Evolutionary conservation across 345 rosid genomes (phyloP).

Genomic region (Pseudoturritis turrita): DNA sequence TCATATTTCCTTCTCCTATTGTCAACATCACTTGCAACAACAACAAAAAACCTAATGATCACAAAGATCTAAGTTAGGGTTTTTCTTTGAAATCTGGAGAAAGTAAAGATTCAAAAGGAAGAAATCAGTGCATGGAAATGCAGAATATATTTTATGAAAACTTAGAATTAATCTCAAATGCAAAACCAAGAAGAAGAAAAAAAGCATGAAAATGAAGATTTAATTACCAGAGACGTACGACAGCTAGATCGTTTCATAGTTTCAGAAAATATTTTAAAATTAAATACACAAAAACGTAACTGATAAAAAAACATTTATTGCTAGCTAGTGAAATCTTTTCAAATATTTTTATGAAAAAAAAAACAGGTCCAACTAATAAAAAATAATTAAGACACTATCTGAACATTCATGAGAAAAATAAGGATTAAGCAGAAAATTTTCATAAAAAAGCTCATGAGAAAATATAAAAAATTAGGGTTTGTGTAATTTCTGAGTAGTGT

Average conservation of each 20-base stretch:
- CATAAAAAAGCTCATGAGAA: background rate
- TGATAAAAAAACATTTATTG: slow-evolving; percentile 26
- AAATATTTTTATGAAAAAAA: background rate
- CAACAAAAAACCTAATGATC: slow-evolving; percentile 11
- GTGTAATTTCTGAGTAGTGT: background rate
- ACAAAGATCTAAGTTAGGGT: slow-evolving; percentile 21
- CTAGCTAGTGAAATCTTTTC: slow-evolving; percentile 21
- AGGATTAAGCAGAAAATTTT: slow-evolving; percentile 7
- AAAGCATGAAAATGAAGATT: slow-evolving; percentile 17
- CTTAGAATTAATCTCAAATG: background rate
- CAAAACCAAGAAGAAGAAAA: background rate
- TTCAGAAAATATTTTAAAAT: slow-evolving; percentile 1
- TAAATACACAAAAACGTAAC: slow-evolving; percentile 29
- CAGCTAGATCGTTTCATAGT: slow-evolving; percentile 24
- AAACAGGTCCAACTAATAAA: slow-evolving; percentile 16
- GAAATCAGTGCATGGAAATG: slow-evolving; percentile 27
- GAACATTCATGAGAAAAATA: slow-evolving; percentile 24
- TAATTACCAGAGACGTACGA: slow-evolving; percentile 22
- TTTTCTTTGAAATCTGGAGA: background rate
- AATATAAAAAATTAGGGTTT: background rate
- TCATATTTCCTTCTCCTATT: slow-evolving; percentile 43
- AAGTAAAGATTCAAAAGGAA: background rate
- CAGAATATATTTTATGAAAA: background rate
- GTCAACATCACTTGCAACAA: slow-evolving; percentile 49
- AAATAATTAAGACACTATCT: slow-evolving; percentile 19